Conservation (phyloP, 805 yeast genomes). For the Starmerella riodocensis region DNA sequence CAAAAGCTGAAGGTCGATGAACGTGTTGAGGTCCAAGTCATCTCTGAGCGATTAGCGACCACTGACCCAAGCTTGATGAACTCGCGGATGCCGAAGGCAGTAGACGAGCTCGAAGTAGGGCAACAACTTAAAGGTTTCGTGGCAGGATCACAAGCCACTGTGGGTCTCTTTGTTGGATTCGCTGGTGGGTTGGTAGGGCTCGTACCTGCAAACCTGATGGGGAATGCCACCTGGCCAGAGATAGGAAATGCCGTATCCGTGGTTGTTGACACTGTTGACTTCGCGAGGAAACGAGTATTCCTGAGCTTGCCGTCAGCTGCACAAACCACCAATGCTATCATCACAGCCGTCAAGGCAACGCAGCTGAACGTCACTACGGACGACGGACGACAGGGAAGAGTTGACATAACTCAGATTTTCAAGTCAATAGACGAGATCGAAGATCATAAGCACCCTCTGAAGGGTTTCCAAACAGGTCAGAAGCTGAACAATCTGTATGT, state of each 20-base stretch:
- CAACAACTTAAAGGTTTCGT: slow-evolving; percentile 57
- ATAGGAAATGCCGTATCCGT: slow-evolving; percentile 27
- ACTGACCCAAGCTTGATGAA: slow-evolving; percentile 55
- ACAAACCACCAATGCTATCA: slow-evolving; percentile 24
- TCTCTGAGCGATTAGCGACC: slow-evolving; percentile 47
- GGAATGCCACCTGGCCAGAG: slow-evolving; percentile 38
- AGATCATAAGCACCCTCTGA: slow-evolving; percentile 46
- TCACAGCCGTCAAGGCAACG: slow-evolving; percentile 53
- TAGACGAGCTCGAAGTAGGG: slow-evolving; percentile 44
- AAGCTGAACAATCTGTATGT: slow-evolving; percentile 48
- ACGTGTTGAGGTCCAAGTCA: slow-evolving; percentile 43
- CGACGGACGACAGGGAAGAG: slow-evolving; percentile 70
- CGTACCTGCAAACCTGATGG: slow-evolving; percentile 45
- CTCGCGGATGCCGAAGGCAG: slow-evolving; percentile 47
- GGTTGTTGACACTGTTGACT: slow-evolving; percentile 53
- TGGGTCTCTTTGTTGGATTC: slow-evolving; percentile 75
- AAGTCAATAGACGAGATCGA: slow-evolving; percentile 41
- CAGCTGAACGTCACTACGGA: slow-evolving; percentile 56
- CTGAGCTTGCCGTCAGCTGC: slow-evolving; percentile 17
- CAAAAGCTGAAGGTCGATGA: slow-evolving; percentile 56
- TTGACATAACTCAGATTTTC: slow-evolving; percentile 62
- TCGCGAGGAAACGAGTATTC: slow-evolving; percentile 55
- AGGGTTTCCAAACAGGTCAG: slow-evolving; percentile 41
- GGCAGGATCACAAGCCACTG: slow-evolving; percentile 51
- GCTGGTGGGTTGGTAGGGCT: slow-evolving; percentile 63